Evolutionary conservation across 352 stramenopile genomes (phyloP).

Genomic region (Globisporangium viniferum): DNA sequence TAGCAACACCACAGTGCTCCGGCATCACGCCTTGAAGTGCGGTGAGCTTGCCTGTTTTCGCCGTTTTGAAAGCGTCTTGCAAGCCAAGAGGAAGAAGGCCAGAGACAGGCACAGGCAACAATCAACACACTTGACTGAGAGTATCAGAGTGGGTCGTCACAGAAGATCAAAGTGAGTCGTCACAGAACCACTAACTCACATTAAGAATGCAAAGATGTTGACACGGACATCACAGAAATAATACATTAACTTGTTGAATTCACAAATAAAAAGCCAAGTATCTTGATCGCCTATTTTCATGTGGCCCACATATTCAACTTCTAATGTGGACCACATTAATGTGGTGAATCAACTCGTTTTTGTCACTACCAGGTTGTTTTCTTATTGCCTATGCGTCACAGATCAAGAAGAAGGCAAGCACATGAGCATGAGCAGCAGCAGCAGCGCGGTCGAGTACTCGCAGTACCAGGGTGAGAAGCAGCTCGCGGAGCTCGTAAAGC

Average conservation of each 20-base stretch:
- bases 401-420: background rate
- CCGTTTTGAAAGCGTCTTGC: background rate
- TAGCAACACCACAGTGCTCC: background rate
- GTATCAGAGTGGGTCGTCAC: too few species aligned
- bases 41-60: background rate
- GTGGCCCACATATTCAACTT: background rate
- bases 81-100: background rate
- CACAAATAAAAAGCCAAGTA: background rate
- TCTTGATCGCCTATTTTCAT: background rate
- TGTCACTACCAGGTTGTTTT: background rate
- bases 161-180: too few species aligned
- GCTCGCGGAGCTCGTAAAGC: slow-evolving; percentile 89
- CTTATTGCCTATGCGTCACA: background rate
- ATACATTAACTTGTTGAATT: background rate
- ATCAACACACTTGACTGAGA: too few species aligned
- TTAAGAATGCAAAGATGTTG: background rate
- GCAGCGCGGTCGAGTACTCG: slow-evolving; percentile 42
- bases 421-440: background rate
- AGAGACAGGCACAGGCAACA: background rate
- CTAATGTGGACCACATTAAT: background rate
- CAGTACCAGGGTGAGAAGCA: slow-evolving; percentile 87
- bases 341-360: background rate
- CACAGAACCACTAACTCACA: background rate
- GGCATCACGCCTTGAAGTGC: background rate
- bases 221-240: background rate